Evolutionary conservation across 345 rosid species (phyloP).

Genomic region (Melaleuca alternifolia): DNA sequence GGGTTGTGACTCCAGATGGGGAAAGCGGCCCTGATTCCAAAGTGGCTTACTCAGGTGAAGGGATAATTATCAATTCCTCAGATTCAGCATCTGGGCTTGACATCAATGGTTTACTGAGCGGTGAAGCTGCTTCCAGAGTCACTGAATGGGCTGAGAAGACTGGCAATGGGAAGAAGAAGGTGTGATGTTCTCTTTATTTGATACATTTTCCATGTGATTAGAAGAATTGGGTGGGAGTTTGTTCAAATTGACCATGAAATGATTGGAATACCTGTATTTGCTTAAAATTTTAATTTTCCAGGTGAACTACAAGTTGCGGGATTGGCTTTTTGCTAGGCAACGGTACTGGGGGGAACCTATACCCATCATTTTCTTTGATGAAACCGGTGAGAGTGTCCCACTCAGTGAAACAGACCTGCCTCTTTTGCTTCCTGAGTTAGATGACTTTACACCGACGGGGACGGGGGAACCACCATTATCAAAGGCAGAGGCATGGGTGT

Average conservation of each 20-base stretch:
- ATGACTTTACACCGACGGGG: slow-evolving; percentile 88
- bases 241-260: background rate
- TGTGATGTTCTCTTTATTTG: slow-evolving; percentile 4
- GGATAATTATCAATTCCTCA: slow-evolving; percentile 55
- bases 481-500: slow-evolving; percentile 83
- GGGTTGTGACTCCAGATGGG: slow-evolving; percentile 53
- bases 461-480: slow-evolving; percentile 93
- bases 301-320: slow-evolving; percentile 92
- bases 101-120: slow-evolving; percentile 62
- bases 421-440: slow-evolving; percentile 75
- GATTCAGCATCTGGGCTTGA: slow-evolving; percentile 50
- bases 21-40: slow-evolving; percentile 25
- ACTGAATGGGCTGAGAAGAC: slow-evolving; percentile 77
- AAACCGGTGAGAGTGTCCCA: slow-evolving; percentile 54
- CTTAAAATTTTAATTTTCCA: slow-evolving; percentile 10
- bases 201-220: background rate
- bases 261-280: background rate
- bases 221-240: background rate
- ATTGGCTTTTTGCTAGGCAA: slow-evolving; percentile 98
- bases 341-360: slow-evolving; percentile 99
- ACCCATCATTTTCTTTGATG: slow-evolving; percentile 68
- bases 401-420: slow-evolving; percentile 71
- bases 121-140: slow-evolving; percentile 57
- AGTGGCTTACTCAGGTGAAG: slow-evolving; percentile 56
- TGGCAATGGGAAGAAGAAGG: slow-evolving; percentile 87